Base-by-base conservation (phyloP, 1,139 yeast species). In the Suhomyces taliae region DNA sequence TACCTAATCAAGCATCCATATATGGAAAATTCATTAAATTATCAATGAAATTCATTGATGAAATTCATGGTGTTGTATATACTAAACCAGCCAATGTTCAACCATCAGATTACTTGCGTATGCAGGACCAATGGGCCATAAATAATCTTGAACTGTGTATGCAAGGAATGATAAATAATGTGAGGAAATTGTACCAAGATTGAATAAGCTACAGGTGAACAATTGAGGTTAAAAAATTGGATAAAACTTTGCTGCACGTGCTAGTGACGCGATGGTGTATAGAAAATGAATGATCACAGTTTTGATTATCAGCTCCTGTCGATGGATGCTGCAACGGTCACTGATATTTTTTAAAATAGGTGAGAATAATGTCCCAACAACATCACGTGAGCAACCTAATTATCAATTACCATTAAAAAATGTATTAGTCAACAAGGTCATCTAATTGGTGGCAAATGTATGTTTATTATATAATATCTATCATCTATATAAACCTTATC, bases 41-140 rank as follows among this genome's bases (percentile, higher is more conserved):
- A 27, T 53, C 67, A 7, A 45, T 58, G 39, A 47, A 51, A 29
- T 71, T 71, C 46, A 53, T 70, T 47, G 74, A 70, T 50, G 43
- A 53, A 4, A 46, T 69, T 27, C 75, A 70, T 48, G 53, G 48
- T 4, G 12, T 40, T 24, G 31, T 66, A 8, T 68, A 53, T 35
- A 9, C 36, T 14, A 15, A 31, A 31, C 34, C 41, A 7, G 36
- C 42, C 9, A 40, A 31, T 24, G 41, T 43, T 27, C 50, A 44
- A 29, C 59, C 59, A 8, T 55, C 59, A 4, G 48, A 40, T 36
- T 55, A 55, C 44, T 42, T 55, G 34, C 51, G 52, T 32, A 49
- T 46, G 40, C 43, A 43, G 11, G 48, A 45, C 27, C 37, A 36
- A 9, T 48, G 43, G 5, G 53, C 53, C 5, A 41, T 56, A 32